A percentile compares a stretch with the other conserved stretches of the same genome.
phyloP scores from a whole-genome alignment of 495 filamentous ascomycete species.

The Neurospora sp. region DNA sequence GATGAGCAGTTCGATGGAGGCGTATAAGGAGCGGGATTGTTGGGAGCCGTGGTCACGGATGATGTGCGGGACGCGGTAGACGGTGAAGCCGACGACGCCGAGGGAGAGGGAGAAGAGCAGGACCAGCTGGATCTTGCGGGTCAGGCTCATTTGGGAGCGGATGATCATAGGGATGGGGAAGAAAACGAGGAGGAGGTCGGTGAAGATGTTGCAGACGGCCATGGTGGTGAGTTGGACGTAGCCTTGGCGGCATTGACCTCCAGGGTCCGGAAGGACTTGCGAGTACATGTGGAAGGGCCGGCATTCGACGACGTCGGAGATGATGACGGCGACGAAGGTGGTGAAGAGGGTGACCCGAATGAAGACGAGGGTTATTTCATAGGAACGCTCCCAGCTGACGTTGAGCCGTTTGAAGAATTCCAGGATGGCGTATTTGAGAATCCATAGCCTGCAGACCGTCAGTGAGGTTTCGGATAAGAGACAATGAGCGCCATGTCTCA shows the following conservation, averaged over 20 bases:
- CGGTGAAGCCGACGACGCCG: slow-evolving; percentile 60
- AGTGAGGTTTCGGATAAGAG: background rate
- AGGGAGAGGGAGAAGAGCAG: slow-evolving; percentile 76
- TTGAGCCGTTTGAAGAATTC: slow-evolving; percentile 83
- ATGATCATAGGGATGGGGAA: slow-evolving; percentile 86
- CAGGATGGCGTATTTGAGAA: slow-evolving; percentile 78
- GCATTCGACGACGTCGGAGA: slow-evolving; percentile 78
- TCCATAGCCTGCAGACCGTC: slow-evolving; percentile 61
- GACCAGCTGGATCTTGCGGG: slow-evolving; percentile 54
- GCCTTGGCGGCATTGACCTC: slow-evolving; percentile 70
- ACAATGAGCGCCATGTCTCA: background rate
- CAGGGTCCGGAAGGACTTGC: slow-evolving; percentile 86
- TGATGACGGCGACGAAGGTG: slow-evolving; percentile 70
- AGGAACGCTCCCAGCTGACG: slow-evolving; percentile 58
- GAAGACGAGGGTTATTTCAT: slow-evolving; percentile 53
- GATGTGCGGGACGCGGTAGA: slow-evolving; percentile 67
- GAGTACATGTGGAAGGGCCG: slow-evolving; percentile 77
- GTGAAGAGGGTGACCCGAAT: slow-evolving; percentile 64
- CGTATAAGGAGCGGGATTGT: slow-evolving; percentile 64
- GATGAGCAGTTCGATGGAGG: slow-evolving; percentile 68
- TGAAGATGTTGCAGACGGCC: slow-evolving; percentile 76
- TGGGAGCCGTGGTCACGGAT: slow-evolving; percentile 53
- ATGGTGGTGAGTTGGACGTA: slow-evolving; percentile 81
- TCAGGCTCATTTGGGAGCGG: slow-evolving; percentile 56
- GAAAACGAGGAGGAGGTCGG: slow-evolving; percentile 74